Evolutionary conservation across 768 basidiomycete species (phyloP).

Genomic region (Lentinula boryana): DNA sequence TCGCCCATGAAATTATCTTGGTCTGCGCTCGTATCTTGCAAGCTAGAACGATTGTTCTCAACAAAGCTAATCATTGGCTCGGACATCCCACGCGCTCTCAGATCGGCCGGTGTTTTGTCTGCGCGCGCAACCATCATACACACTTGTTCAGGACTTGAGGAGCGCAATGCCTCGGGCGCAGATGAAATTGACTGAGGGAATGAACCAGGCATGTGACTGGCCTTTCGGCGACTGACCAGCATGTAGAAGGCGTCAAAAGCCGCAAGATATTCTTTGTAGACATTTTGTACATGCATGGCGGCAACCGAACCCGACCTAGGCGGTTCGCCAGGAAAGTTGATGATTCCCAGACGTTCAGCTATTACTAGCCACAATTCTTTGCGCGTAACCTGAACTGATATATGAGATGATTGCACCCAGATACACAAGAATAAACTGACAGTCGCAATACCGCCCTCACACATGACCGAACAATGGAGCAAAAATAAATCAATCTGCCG

Average conservation of each 20-base stretch:
- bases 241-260: conserved; percentile 54
- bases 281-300: conserved; percentile 52
- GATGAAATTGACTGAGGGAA: conserved; percentile 1
- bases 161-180: background rate
- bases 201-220: conserved; percentile 6
- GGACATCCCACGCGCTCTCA: conserved; percentile 44
- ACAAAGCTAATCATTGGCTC: conserved; percentile 50
- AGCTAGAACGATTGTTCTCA: conserved; percentile 43
- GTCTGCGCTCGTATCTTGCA: conserved; percentile 36
- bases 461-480: conserved; percentile 55
- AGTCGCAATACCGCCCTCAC: conserved; percentile 44
- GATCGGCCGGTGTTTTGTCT: conserved; percentile 37
- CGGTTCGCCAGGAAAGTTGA: conserved; percentile 63
- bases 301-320: conserved; percentile 55
- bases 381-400: conserved; percentile 31
- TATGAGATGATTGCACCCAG: background rate
- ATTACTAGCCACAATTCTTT: conserved; percentile 61
- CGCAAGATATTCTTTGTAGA: conserved; percentile 54
- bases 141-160: conserved; percentile 26
- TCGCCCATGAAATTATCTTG: conserved; percentile 28
- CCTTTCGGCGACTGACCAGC: conserved; percentile 24
- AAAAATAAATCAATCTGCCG: conserved; percentile 53
- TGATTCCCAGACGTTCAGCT: conserved; percentile 61
- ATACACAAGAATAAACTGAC: conserved; percentile 26
- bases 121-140: conserved; percentile 43